These are phyloP conservation scores for Crataegus laevigata DNA, from an alignment of 306 rosid genomes.

Conservation along the genomic window DNA sequence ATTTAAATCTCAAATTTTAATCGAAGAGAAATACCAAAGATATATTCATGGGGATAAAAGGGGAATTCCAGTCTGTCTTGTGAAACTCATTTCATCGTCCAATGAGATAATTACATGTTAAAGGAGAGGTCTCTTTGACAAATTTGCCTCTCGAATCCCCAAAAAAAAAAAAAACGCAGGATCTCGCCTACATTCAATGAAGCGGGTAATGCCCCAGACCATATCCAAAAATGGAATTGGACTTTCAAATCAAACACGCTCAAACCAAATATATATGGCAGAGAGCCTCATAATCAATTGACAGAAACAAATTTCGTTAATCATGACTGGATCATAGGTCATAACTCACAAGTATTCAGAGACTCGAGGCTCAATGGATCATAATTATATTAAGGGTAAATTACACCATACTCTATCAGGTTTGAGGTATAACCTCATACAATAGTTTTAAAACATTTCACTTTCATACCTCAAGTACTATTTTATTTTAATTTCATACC, in stretches of 20 bases:
- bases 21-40: too few relatives aligned
- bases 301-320: neutral
- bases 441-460: too few relatives aligned
- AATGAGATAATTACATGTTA: neutral
- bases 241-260: neutral
- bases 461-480: too few relatives aligned
- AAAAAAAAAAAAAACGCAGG: too few relatives aligned
- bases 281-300: neutral
- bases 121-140: neutral
- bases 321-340: neutral
- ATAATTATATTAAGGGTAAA: too few relatives aligned
- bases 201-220: neutral
- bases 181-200: too few relatives aligned
- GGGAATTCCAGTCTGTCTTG: neutral
- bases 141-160: neutral
- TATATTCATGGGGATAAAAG: too few relatives aligned
- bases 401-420: too few relatives aligned
- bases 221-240: neutral
- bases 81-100: neutral
- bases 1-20: too few relatives aligned
- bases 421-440: too few relatives aligned
- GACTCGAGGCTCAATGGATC: neutral
- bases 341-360: neutral
- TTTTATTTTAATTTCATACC: too few relatives aligned
- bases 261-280: neutral